Base-by-base conservation (phyloP, 108 stramenopile genomes). In the Stephanodiscus triporus region DNA sequence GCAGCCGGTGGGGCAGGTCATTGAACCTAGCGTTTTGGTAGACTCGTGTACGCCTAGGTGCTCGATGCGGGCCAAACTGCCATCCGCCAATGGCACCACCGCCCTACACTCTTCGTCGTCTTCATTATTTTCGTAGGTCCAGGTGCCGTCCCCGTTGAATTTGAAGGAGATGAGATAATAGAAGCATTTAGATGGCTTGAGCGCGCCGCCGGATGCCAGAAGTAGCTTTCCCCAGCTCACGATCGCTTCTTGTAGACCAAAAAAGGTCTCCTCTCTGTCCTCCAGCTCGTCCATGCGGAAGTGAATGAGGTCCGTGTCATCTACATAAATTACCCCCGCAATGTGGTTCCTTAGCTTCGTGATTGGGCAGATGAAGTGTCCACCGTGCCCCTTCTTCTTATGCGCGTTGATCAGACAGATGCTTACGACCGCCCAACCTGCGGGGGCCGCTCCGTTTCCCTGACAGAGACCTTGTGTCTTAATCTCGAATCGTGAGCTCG, bases 141-240 rank as follows among this genome's bases (percentile, higher is more conserved):
- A 73, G 10, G 29, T 42, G 19, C 72, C 72, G n/a, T 54, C 36
- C 24, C 0, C 38, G 1, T 22, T 26, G 14, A 51, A 64, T 2
- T 1, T 19, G 22, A 71, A 71, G 24, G 43, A 26, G 20, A 71
- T 48, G 2, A 71, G 70, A 30, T 71, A 32, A 8, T 55, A 53
- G 24, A 64, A 64, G 37, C 72, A 73, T 37, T 73, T 73, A 6
- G 9, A 22, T 7, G 72, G 72, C 20, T 73, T 73, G 20, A 50
- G 37, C 11, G 72, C 37, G 0, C 72, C 63, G 7, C 62, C 53
- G 5, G 51, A 16, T 45, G 43, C 43, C 14, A 45, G 43, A 4
- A 45, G 43, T 14, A 45, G 43, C 16, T 45, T 50, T 32, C 70
- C 70, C 70, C 70, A 72, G 9, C 5, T 56, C 11, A 0, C 6